Conservation (phyloP, 2,329 filamentous ascomycete genomes). For the Coniochaeta pulveracea region DNA sequence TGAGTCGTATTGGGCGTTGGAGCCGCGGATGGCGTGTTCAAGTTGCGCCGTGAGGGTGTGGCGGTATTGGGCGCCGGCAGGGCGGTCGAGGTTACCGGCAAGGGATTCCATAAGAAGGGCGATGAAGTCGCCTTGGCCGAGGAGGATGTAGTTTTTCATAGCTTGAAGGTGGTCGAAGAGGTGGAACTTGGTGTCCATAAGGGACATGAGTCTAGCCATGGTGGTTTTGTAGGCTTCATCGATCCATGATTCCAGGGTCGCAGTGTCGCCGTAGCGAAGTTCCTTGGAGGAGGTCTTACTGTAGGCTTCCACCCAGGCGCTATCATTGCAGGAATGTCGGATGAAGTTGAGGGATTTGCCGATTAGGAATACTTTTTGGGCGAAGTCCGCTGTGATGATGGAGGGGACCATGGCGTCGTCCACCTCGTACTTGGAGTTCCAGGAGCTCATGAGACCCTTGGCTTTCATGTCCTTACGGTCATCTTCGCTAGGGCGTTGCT, state of each 20-base stretch:
- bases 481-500: conserved; percentile 50
- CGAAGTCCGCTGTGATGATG: conserved; percentile 88
- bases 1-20: conserved; percentile 91
- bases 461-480: conserved; percentile 34
- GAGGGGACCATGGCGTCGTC: conserved; percentile 79
- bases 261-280: conserved; percentile 84
- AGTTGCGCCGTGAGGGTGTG: conserved; percentile 96
- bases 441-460: conserved; percentile 73
- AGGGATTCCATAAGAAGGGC: conserved; percentile 94
- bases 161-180: conserved; percentile 86
- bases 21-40: conserved; percentile 92
- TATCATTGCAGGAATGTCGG: conserved; percentile 86
- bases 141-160: conserved; percentile 85
- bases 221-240: conserved; percentile 97
- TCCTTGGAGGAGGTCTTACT: conserved; percentile 89
- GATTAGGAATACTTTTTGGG: conserved; percentile 92
- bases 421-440: conserved; percentile 94
- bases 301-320: conserved; percentile 90
- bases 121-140: conserved; percentile 96
- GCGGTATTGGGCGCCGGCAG: conserved; percentile 92
- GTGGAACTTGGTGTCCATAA: conserved; percentile 94
- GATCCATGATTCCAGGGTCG: conserved; percentile 82
- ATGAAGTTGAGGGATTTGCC: conserved; percentile 98
- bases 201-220: conserved; percentile 84
- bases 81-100: conserved; percentile 82